Conservation (phyloP, 495 filamentous ascomycete genomes). For the Hyaloscypha bicolor region DNA sequence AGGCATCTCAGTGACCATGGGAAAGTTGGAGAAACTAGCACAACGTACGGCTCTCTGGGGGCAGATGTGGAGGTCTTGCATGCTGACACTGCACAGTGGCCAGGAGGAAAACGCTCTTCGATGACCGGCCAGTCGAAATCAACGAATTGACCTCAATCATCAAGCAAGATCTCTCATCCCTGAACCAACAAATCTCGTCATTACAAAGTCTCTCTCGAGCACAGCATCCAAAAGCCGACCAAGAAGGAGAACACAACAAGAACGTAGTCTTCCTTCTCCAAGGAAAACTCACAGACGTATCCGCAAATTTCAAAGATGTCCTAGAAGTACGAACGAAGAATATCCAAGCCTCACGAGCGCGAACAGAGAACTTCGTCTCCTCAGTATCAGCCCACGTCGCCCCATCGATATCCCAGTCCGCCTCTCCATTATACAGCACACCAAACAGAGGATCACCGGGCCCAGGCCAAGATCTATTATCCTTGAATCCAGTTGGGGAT, state of each 20-base stretch:
- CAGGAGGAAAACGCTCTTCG: constrained; percentile 94
- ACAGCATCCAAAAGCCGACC: constrained; percentile 77
- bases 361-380: constrained; percentile 95
- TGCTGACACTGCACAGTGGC: constrained; percentile 61
- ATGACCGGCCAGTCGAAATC: constrained; percentile 95
- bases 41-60: constrained; percentile 59
- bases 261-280: constrained; percentile 94
- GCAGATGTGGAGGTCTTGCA: neutral
- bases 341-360: constrained; percentile 87
- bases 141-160: constrained; percentile 95
- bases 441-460: constrained; percentile 63
- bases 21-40: constrained; percentile 88
- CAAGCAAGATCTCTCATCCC: constrained; percentile 90
- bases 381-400: constrained; percentile 74
- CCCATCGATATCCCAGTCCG: constrained; percentile 61
- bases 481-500: constrained; percentile 83
- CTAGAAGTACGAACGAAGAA: constrained; percentile 97
- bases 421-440: constrained; percentile 85
- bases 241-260: constrained; percentile 96
- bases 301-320: constrained; percentile 95
- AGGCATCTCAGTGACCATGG: constrained; percentile 89
- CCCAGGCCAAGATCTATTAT: constrained; percentile 71
- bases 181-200: constrained; percentile 83
- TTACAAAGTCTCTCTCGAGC: constrained; percentile 72
- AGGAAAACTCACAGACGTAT: constrained; percentile 92